Evolutionary conservation across 768 basidiomycete species (phyloP).

Genomic region (Boletellus sp.): DNA sequence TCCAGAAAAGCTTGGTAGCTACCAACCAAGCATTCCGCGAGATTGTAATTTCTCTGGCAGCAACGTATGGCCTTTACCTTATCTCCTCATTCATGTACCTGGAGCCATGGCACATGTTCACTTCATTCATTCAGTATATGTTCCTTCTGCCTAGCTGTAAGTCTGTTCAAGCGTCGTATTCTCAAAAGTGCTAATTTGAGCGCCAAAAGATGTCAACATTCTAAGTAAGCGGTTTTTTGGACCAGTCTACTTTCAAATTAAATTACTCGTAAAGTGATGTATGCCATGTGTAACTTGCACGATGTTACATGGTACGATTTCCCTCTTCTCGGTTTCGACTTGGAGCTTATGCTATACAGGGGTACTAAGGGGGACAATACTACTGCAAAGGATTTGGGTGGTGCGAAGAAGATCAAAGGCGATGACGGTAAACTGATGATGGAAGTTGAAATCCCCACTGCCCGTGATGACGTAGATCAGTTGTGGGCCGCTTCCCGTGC

Average conservation of each 20-base stretch:
- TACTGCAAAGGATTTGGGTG: constrained; percentile 81
- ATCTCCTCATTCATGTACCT: constrained; percentile 83
- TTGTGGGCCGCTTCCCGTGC: constrained; percentile 77
- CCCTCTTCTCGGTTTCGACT: neutral
- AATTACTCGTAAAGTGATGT: constrained; percentile 59
- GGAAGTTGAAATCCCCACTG: constrained; percentile 81
- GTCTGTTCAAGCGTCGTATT: constrained; percentile 18
- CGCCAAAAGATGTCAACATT: constrained; percentile 64
- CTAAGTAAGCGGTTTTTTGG: constrained; percentile 47
- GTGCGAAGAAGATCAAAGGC: constrained; percentile 84
- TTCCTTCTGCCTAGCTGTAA: constrained; percentile 78
- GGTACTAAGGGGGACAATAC: constrained; percentile 94
- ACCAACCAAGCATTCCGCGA: constrained; percentile 72
- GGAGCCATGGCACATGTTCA: constrained; percentile 98
- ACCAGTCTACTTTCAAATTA: neutral
- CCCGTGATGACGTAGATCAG: constrained; percentile 82
- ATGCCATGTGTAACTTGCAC: constrained; percentile 90
- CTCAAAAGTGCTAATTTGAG: constrained; percentile 6
- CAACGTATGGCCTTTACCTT: constrained; percentile 82
- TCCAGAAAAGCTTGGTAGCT: constrained; percentile 49
- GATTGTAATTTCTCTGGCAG: constrained; percentile 75
- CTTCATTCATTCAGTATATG: constrained; percentile 88
- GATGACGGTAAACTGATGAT: constrained; percentile 83
- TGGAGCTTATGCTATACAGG: constrained; percentile 35
- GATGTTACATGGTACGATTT: constrained; percentile 70